Percentiles rank a stretch among this genome's conserved stretches.
phyloP scores from a whole-genome alignment of 306 rosid genomes.

The Cucumis melo region DNA sequence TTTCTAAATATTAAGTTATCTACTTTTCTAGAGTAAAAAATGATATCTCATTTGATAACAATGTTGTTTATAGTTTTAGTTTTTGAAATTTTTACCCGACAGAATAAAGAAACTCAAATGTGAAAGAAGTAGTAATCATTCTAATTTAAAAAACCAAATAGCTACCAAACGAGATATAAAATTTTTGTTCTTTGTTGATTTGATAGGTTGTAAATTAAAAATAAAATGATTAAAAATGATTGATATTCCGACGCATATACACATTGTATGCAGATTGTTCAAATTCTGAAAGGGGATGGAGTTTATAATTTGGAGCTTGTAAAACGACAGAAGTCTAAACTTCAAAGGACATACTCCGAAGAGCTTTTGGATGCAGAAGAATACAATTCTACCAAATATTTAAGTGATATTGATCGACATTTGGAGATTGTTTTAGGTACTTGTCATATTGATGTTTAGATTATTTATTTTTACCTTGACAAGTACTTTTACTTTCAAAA shows the following conservation, averaged over 20 bases:
- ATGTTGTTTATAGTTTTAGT: too few species aligned
- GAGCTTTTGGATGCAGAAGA: constrained; percentile 80
- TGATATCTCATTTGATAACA: not conserved
- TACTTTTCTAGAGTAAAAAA: not conserved
- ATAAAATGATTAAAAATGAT: not conserved
- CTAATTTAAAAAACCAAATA: too few species aligned
- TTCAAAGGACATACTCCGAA: constrained; percentile 59
- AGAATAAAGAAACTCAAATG: too few species aligned
- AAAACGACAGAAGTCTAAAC: constrained; percentile 34
- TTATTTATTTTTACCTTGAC: not conserved
- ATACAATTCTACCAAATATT: constrained; percentile 60
- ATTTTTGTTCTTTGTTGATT: not conserved
- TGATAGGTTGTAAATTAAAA: not conserved
- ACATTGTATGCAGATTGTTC: constrained; percentile 35
- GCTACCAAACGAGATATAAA: too few species aligned
- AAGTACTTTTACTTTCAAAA: not conserved
- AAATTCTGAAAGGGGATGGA: constrained; percentile 43
- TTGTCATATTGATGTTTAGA: constrained; percentile 3
- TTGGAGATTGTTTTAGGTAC: constrained; percentile 39
- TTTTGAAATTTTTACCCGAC: too few species aligned
- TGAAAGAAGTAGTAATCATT: too few species aligned
- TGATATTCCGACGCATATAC: not conserved
- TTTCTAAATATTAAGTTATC: not conserved
- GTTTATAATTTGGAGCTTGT: constrained; percentile 12
- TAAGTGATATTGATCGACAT: constrained; percentile 37